Conservation (phyloP, 768 basidiomycete species). For the Pisolithus sp. region DNA sequence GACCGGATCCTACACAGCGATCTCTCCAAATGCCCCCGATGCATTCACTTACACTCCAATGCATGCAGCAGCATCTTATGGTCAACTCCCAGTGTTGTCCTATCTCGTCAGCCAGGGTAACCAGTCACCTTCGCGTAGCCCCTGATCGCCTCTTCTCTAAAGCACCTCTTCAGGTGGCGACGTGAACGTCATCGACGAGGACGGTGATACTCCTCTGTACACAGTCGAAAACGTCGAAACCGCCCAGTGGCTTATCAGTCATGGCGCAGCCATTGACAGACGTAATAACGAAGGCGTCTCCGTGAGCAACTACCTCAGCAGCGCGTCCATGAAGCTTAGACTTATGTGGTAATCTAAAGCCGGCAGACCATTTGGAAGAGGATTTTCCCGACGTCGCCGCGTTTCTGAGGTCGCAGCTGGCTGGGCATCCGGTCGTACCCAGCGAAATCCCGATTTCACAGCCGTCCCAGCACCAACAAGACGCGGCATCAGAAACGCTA, state of each 20-base stretch:
- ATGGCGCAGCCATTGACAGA: conserved; percentile 60
- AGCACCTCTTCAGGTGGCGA: conserved; percentile 56
- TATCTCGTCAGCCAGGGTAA: conserved; percentile 73
- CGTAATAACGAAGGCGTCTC: conserved; percentile 70
- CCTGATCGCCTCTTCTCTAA: background rate
- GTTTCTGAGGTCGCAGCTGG: conserved; percentile 43
- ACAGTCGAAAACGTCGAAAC: conserved; percentile 79
- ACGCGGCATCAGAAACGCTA: conserved; percentile 61
- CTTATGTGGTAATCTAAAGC: conserved; percentile 28
- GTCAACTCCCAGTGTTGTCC: conserved; percentile 64
- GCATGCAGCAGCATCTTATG: conserved; percentile 95
- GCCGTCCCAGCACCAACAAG: conserved; percentile 63
- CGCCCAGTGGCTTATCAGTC: conserved; percentile 70
- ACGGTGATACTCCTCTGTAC: conserved; percentile 90
- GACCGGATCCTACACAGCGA: conserved; percentile 33
- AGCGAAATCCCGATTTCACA: conserved; percentile 10
- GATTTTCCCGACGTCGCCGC: conserved; percentile 65
- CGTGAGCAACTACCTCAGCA: conserved; percentile 38
- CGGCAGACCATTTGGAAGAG: conserved; percentile 60
- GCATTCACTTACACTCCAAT: conserved; percentile 76
- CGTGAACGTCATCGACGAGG: conserved; percentile 78
- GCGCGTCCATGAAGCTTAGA: background rate
- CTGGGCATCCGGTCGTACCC: conserved; percentile 11
- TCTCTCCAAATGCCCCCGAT: conserved; percentile 70
- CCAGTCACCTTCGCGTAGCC: background rate